Evolutionary conservation across 1,284 basidiomycete species (phyloP).

Genomic region (Moesziomyces sp.): DNA sequence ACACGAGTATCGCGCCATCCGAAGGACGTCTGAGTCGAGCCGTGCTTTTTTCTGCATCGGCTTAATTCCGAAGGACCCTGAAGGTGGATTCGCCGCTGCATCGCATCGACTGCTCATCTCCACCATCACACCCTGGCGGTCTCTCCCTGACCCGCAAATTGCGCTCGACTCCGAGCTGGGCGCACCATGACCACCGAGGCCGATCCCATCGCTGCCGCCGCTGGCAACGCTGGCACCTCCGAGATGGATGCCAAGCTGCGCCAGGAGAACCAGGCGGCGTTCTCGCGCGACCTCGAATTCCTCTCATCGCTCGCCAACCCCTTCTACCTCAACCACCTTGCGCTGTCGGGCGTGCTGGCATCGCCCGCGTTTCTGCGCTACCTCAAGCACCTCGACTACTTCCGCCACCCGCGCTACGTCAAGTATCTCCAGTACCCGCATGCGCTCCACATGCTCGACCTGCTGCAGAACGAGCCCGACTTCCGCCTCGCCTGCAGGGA

Average conservation of each 20-base stretch:
- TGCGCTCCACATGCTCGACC: slow-evolving; percentile 55
- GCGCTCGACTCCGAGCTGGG: no score
- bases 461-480: slow-evolving; percentile 48
- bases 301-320: slow-evolving; percentile 62
- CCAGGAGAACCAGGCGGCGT: slow-evolving; percentile 50
- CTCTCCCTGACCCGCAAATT: background rate
- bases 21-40: slow-evolving; percentile 7
- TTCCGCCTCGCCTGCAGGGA: slow-evolving; percentile 54
- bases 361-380: slow-evolving; percentile 55
- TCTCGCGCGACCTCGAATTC: slow-evolving; percentile 62
- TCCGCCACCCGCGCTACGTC: slow-evolving; percentile 56
- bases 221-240: background rate
- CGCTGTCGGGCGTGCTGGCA: slow-evolving; percentile 47
- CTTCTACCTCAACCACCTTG: slow-evolving; percentile 59
- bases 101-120: slow-evolving; percentile 4
- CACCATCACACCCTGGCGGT: background rate
- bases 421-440: slow-evolving; percentile 62
- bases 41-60: background rate
- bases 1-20: slow-evolving; percentile 23
- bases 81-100: background rate
- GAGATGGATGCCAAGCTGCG: slow-evolving; percentile 3
- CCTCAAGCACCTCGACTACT: slow-evolving; percentile 56
- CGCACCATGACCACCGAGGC: background rate
- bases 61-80: slow-evolving; percentile 42
- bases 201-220: background rate